Percentiles rank a stretch among this genome's conserved stretches.
Evolutionary conservation across 129 eudicot genomes (phyloP).

Genomic region (Chrysanthemum seticuspe): DNA sequence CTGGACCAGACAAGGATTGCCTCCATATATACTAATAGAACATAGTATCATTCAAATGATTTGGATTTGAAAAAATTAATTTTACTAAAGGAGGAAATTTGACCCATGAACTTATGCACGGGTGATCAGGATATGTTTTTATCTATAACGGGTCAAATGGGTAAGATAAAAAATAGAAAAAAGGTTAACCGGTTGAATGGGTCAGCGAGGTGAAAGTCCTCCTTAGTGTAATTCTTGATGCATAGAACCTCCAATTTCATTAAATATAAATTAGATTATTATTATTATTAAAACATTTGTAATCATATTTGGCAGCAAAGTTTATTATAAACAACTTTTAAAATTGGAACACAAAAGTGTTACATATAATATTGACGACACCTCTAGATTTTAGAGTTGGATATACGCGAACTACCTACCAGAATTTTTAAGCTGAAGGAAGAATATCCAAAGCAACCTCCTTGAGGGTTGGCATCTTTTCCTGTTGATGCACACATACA

Average conservation of each 20-base stretch:
- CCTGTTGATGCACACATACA: slow-evolving; percentile 75
- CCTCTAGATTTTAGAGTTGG: background rate
- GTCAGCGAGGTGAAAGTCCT: background rate
- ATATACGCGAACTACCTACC: slow-evolving; percentile 13
- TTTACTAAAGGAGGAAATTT: background rate
- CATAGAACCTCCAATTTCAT: background rate
- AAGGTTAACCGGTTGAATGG: background rate
- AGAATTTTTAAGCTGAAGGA: slow-evolving; percentile 53
- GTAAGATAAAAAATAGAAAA: background rate
- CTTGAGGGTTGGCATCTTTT: slow-evolving; percentile 81
- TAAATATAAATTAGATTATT: background rate
- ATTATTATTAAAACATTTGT: background rate
- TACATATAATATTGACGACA: background rate
- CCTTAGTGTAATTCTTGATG: background rate
- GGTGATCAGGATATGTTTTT: background rate
- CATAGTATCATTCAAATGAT: background rate
- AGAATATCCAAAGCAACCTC: slow-evolving; percentile 95
- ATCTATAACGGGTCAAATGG: background rate
- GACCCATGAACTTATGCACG: background rate
- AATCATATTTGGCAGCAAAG: background rate
- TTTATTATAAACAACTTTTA: background rate
- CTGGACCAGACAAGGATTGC: background rate
- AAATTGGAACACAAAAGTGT: background rate
- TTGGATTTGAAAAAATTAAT: background rate
- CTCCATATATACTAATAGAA: background rate